These are phyloP conservation scores for Chlamydomonas incerta DNA, from an alignment of 139 green algal species.

Conservation along the genomic window DNA sequence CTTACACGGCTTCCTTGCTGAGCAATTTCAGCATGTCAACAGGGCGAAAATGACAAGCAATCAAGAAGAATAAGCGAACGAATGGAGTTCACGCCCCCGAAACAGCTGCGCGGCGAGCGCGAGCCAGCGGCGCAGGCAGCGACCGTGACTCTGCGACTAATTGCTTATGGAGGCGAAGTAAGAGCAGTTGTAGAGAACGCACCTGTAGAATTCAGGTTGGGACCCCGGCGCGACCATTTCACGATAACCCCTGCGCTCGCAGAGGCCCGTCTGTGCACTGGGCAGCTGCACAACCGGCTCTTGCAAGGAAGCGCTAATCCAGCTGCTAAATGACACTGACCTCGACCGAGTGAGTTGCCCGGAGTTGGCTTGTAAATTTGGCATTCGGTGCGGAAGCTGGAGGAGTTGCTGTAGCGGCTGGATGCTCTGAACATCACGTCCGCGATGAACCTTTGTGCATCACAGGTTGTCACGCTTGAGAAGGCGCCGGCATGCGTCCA, in stretches of 20 bases:
- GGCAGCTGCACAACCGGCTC: not conserved
- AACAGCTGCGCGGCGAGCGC: not conserved
- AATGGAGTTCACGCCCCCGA: not conserved
- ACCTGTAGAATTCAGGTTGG: too few relatives aligned
- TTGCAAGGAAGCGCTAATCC: not conserved
- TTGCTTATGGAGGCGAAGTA: constrained; percentile 26
- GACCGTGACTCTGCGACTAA: not conserved
- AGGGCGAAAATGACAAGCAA: too few relatives aligned
- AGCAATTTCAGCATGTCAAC: too few relatives aligned
- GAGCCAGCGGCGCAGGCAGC: too few relatives aligned
- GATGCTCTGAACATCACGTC: too few relatives aligned
- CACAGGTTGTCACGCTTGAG: constrained; percentile 1
- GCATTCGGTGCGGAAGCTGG: not conserved
- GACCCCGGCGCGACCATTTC: not conserved
- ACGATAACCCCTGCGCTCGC: not conserved
- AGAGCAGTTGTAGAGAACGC: not conserved
- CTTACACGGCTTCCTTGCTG: too few relatives aligned
- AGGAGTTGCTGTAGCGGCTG: too few relatives aligned
- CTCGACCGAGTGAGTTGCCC: constrained; percentile 8
- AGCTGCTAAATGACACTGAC: constrained; percentile 9
- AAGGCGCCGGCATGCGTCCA: not conserved
- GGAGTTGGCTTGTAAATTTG: too few relatives aligned
- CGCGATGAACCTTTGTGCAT: too few relatives aligned
- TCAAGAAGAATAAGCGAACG: too few relatives aligned
- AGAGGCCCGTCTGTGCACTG: not conserved